A percentile compares a stretch with the other conserved stretches of the same genome.
Evolutionary conservation across 2,329 filamentous ascomycete species (phyloP).

Genomic region (Ceratocystis eucalypticola): DNA sequence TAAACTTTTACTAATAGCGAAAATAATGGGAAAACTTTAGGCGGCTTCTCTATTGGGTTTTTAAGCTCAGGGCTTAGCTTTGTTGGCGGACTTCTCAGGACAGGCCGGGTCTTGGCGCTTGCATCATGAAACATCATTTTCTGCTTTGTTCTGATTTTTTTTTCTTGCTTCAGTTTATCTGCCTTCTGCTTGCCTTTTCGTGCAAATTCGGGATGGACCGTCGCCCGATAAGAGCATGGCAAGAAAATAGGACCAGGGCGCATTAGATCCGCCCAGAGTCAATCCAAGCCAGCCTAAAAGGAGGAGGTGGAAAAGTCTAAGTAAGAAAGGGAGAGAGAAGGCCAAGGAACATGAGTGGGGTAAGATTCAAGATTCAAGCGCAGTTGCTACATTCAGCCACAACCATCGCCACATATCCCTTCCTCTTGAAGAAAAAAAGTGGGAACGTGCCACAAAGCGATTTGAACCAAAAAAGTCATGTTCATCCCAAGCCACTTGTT

Average conservation of each 20-base stretch:
- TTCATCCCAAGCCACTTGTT: conserved; percentile 1
- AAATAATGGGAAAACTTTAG: not conserved
- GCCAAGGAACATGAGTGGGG: not conserved
- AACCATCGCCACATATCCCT: not conserved
- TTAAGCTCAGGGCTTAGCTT: not conserved
- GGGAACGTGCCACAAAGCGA: not conserved
- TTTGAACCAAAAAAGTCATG: not conserved
- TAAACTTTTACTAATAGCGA: not conserved
- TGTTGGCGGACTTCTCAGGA: not conserved
- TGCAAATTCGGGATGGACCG: not conserved
- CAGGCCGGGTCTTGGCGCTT: not conserved
- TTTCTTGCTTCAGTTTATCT: not conserved
- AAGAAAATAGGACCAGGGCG: not conserved
- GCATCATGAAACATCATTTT: not conserved
- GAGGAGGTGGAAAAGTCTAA: too few species aligned
- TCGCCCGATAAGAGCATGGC: not conserved
- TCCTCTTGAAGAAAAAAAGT: not conserved
- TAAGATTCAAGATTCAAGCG: not conserved
- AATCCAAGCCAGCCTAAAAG: not conserved
- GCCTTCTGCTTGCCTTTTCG: not conserved
- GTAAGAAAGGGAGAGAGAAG: not conserved
- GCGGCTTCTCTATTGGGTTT: not conserved
- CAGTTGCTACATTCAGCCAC: not conserved
- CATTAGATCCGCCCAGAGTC: not conserved
- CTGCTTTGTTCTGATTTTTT: not conserved